Base-by-base conservation (phyloP, 2,329 filamentous ascomycete genomes). In the Neopestalotiopsis clavispora region DNA sequence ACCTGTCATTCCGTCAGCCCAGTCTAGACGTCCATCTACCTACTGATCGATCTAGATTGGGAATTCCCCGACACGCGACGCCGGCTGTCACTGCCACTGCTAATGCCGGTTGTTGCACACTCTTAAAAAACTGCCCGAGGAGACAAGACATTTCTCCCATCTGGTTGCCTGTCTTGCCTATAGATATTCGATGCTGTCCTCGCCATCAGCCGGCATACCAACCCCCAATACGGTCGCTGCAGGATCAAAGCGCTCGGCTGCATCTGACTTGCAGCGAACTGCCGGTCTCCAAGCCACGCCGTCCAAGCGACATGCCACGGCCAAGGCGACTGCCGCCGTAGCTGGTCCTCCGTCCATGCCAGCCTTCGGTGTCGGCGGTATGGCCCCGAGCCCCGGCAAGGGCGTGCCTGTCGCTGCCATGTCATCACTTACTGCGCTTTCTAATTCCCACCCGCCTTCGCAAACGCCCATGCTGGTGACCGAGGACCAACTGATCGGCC, bases 261-360 rank as follows among this genome's bases (percentile, higher is more conserved):
- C 77, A 76, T 74, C 77, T 73, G 76, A 78, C 72, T 74, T 78
- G 75, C 76, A 79, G 72, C 77, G 74, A 74, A 75, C 69, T 76
- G 71, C 75, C 75, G 76, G 75, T 70, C 38, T 59, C 38, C 59
- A 42, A n/a, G 65, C 66, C 70, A 77, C 77, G 69, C 74, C 77
- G 67, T 74, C 74, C 65, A 79, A 79, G 70, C 73, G 76, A 72
- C 77, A 78, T 72, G 77, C 77, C 72, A 75, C 76, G 72, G 75
- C 75, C 57, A 69, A 70, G 42, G 66, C 61, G 10, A 68, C 69
- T 2, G 23, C 66, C 32, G 65, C 42, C 30, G 65, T 57, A 23
- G 64, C 45, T 66, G 65, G 52, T 49, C 42, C 66, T 49, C 38
- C 57, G 45, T 14, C 20, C 34, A 65, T 17, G 65, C 69, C 65